Evolutionary conservation across 2,329 filamentous ascomycete species (phyloP).

Genomic region (Pyrenophora graminea): DNA sequence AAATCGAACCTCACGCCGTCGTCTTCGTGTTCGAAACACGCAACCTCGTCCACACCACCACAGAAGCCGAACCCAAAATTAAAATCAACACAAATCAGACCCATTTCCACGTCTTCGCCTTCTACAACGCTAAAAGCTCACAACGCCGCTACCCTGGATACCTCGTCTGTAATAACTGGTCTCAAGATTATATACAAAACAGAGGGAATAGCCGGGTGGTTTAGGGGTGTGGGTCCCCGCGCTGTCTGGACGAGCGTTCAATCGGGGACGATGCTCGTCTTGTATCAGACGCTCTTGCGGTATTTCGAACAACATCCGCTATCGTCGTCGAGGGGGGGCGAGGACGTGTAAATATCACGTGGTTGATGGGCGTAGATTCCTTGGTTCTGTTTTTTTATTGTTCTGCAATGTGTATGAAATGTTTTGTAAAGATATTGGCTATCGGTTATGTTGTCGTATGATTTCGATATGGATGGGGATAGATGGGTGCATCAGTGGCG

Average conservation of each 20-base stretch:
- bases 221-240: conserved; percentile 89
- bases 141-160: conserved; percentile 79
- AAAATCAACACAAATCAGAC: conserved; percentile 56
- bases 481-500: no score
- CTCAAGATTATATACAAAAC: conserved; percentile 85
- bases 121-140: conserved; percentile 80
- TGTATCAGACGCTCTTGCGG: conserved; percentile 87
- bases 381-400: no score
- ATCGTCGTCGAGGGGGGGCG: background rate
- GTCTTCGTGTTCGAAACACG: conserved; percentile 38
- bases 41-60: conserved; percentile 24
- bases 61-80: conserved; percentile 19
- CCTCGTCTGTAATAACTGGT: conserved; percentile 84
- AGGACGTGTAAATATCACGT: conserved; percentile 20
- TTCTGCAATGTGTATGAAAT: no score
- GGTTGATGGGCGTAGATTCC: background rate
- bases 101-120: conserved; percentile 87
- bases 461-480: background rate
- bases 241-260: conserved; percentile 98
- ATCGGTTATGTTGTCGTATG: background rate
- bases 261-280: conserved; percentile 92
- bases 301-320: conserved; percentile 67
- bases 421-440: no score
- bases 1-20: conserved; percentile 27
- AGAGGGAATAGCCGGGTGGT: conserved; percentile 88